A percentile compares a stretch with the other conserved stretches of the same genome.
phyloP scores from a whole-genome alignment of 2,329 filamentous ascomycete genomes.

The Aspergillus hiratsukae region DNA sequence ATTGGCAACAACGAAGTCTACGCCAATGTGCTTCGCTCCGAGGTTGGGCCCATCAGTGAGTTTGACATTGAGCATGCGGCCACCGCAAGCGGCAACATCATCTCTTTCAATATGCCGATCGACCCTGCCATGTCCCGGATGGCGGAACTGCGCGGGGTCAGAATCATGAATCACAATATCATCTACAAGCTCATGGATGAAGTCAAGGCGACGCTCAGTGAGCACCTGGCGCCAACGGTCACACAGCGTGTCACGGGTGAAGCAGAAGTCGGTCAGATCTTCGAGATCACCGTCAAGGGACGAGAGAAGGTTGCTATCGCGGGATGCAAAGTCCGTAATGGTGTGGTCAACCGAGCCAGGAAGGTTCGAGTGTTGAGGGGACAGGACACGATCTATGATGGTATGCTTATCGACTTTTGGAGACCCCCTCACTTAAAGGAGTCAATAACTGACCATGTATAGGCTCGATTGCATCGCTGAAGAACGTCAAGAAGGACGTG shows the following conservation, averaged over 20 bases:
- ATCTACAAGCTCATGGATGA: constrained; percentile 50
- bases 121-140: constrained; percentile 63
- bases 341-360: constrained; percentile 59
- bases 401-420: constrained; percentile 51
- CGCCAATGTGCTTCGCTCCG: constrained; percentile 70
- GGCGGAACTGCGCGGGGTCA: constrained; percentile 68
- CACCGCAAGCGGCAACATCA: constrained; percentile 67
- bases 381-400: constrained; percentile 71
- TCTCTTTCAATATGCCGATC: constrained; percentile 79
- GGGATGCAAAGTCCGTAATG: constrained; percentile 82
- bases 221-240: constrained; percentile 63
- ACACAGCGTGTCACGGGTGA: constrained; percentile 74
- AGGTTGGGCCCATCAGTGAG: constrained; percentile 73
- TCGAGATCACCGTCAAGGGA: constrained; percentile 75
- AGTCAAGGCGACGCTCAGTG: constrained; percentile 58
- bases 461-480: constrained; percentile 78
- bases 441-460: constrained; percentile 4
- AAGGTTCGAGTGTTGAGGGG: constrained; percentile 68
- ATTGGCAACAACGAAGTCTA: constrained; percentile 81
- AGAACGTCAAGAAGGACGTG: constrained; percentile 89
- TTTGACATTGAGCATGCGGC: constrained; percentile 87
- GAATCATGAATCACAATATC: constrained; percentile 74
- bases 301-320: constrained; percentile 71
- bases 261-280: constrained; percentile 77
- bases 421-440: constrained; percentile 1